Evolutionary conservation across 306 rosid genomes (phyloP), one percentile per base, ranked within the genome.

Genomic region (Carpinus fangiana): DNA sequence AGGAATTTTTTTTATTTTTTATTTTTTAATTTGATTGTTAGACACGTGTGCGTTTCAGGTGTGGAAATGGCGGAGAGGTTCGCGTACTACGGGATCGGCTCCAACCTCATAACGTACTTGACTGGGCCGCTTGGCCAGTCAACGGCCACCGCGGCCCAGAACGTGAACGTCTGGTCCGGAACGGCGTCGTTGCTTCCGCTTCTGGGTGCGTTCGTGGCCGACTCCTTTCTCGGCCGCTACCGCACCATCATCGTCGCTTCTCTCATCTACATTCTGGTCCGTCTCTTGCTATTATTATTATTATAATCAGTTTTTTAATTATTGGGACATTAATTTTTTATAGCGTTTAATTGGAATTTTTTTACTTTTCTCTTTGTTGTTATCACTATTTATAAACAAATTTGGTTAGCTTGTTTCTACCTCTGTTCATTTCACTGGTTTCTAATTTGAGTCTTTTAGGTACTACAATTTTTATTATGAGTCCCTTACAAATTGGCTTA

Each of bases 21-120:
- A 5, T 12, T 28, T 21, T 3, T 48, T 1, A 1, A 8, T 53
- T 17, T 18, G 20, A 53, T 53, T 72, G n/a, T 8, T 55, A 2
- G 61, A 55, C 23, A n/a, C 61, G 12, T 55, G 10, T 55, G 61
- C 50, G 38, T 72, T 12, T 4, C 17, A 87, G 87, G 83, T 0
- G 90, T 83, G 74, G 90, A 87, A 79, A 81, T 87, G 43, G 86
- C 88, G 2, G 93, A 87, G 91, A 87, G 87, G 80, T 57, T 83
- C 53, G 88, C 93, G 0, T 89, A 76, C 76, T 84, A 84, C n/a
- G 93, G 93, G 20, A 85, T 87, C 12, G 50, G 76, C 50, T 36
- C 79, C 14, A 89, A 89, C 81, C 81, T 87, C 8, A 89, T 89
- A 6, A 77, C 80, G 17, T 89, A 74, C 71, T 73, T 89, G 62